Percentiles rank a stretch among this genome's conserved stretches.
phyloP scores from a whole-genome alignment of 1,139 yeast genomes.

The Citeromyces siamensis region DNA sequence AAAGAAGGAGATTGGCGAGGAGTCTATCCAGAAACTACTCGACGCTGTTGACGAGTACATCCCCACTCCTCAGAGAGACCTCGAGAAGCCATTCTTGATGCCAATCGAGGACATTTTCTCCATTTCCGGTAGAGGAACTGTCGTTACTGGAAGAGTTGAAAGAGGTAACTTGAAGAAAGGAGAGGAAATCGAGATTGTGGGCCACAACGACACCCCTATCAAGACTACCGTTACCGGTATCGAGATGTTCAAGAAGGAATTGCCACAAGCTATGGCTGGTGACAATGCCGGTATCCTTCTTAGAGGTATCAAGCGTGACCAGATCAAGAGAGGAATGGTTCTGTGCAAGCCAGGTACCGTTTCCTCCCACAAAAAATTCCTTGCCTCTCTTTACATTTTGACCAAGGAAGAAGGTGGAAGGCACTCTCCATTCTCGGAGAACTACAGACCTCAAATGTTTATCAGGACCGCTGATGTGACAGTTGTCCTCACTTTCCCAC shows the following conservation, averaged over 20 bases:
- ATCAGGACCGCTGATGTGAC: conserved; percentile 96
- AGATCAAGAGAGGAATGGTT: conserved; percentile 96
- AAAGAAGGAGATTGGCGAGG: conserved; percentile 84
- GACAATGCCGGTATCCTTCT: conserved; percentile 96
- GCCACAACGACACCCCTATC: conserved; percentile 74
- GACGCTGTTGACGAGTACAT: conserved; percentile 90
- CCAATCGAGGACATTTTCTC: conserved; percentile 98
- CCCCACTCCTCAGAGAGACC: conserved; percentile 94
- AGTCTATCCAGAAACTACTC: conserved; percentile 74
- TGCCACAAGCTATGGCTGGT: conserved; percentile 97
- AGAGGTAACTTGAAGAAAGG: conserved; percentile 97
- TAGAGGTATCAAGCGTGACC: conserved; percentile 98
- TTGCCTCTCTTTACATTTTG: conserved; percentile 86
- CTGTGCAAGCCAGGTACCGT: conserved; percentile 87
- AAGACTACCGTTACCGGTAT: conserved; percentile 96
- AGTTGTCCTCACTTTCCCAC: conserved; percentile 85
- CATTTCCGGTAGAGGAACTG: conserved; percentile 99
- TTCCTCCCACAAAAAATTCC: conserved; percentile 86
- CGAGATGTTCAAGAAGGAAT: conserved; percentile 98
- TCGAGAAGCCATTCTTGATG: conserved; percentile 93
- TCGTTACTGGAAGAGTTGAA: conserved; percentile 97
- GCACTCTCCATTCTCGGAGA: conserved; percentile 92
- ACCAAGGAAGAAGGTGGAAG: conserved; percentile 99
- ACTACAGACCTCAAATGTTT: conserved; percentile 97
- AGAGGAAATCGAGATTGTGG: conserved; percentile 96